Evolutionary conservation across 805 yeast species (phyloP).

Genomic region (Candida broadrunensis): DNA sequence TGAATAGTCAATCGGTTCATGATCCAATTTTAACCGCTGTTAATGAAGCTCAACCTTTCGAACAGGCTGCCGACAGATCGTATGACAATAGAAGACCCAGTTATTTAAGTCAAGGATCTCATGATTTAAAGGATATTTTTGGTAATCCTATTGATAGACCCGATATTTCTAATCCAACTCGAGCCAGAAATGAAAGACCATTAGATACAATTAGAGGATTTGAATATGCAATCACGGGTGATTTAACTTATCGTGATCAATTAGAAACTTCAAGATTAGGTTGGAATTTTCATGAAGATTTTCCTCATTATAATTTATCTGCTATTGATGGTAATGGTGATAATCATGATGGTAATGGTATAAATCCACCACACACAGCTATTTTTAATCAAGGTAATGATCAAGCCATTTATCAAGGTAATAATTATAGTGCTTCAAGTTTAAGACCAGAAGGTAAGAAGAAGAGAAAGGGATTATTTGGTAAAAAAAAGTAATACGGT

Average conservation of each 20-base stretch:
- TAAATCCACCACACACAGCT: too few species aligned
- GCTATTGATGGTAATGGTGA: conserved; percentile 21
- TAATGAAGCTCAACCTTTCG: conserved; percentile 94
- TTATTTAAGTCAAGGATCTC: conserved; percentile 45
- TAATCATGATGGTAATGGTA: conserved; percentile 19
- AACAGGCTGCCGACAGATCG: conserved; percentile 42
- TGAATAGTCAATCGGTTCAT: conserved; percentile 60
- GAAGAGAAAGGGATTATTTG: conserved; percentile 59
- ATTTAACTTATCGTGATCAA: conserved; percentile 71
- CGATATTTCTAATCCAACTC: conserved; percentile 90
- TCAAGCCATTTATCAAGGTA: conserved; percentile 48
- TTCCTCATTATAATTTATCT: conserved; percentile 51
- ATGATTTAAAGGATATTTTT: conserved; percentile 73
- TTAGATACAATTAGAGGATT: conserved; percentile 91
- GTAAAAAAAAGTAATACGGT: conserved; percentile 45
- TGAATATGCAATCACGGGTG: conserved; percentile 94
- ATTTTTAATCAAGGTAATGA: conserved; percentile 8
- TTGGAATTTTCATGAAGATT: conserved; percentile 82
- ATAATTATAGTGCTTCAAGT: conserved; percentile 55
- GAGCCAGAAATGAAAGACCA: conserved; percentile 94
- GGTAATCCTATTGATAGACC: conserved; percentile 77
- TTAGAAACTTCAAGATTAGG: conserved; percentile 78
- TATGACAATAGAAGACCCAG: conserved; percentile 38
- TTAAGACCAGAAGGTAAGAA: conserved; percentile 33
- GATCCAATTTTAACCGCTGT: conserved; percentile 94